phyloP scores from a whole-genome alignment of 106 monocot genomes.

The Cymbidium sinense region DNA sequence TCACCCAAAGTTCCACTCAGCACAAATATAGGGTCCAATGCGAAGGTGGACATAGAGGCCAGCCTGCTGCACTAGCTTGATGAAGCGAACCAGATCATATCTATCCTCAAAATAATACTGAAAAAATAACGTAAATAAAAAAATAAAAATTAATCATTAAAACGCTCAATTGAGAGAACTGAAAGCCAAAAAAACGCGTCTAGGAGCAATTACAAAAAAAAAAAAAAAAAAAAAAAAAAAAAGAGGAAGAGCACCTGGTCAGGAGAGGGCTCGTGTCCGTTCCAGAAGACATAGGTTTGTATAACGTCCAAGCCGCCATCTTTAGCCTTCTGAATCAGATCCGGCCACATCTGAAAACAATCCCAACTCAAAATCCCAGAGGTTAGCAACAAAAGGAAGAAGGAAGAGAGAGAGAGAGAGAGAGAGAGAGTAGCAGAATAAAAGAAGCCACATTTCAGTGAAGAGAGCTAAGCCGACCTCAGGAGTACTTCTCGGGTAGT shows the following conservation, averaged over 20 bases:
- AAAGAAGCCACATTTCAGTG: neutral
- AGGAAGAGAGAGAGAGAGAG: neutral
- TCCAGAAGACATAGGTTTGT: conserved; percentile 77
- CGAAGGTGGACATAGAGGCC: conserved; percentile 31
- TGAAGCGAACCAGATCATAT: conserved; percentile 34
- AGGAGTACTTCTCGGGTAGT: conserved; percentile 51
- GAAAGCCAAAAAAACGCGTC: neutral
- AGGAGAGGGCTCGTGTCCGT: conserved; percentile 40
- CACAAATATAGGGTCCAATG: conserved; percentile 41
- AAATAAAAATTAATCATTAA: conserved; percentile 1
- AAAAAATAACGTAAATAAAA: neutral
- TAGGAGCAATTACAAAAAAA: too few species aligned
- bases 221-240: too few species aligned
- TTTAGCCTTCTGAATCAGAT: conserved; percentile 54
- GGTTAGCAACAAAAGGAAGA: neutral
- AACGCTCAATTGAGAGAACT: neutral
- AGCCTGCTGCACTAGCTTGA: conserved; percentile 27
- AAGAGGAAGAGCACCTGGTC: conserved; percentile 18
- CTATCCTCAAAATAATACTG: conserved; percentile 40
- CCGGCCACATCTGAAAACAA: conserved; percentile 50
- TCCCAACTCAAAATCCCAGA: neutral
- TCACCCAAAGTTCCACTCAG: conserved; percentile 49
- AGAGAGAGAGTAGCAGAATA: neutral
- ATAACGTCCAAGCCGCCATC: conserved; percentile 62
- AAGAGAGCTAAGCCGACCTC: conserved; percentile 13